Base-by-base conservation (phyloP, 1,284 basidiomycete species). In the Cutaneotrichosporon spelunceum region DNA sequence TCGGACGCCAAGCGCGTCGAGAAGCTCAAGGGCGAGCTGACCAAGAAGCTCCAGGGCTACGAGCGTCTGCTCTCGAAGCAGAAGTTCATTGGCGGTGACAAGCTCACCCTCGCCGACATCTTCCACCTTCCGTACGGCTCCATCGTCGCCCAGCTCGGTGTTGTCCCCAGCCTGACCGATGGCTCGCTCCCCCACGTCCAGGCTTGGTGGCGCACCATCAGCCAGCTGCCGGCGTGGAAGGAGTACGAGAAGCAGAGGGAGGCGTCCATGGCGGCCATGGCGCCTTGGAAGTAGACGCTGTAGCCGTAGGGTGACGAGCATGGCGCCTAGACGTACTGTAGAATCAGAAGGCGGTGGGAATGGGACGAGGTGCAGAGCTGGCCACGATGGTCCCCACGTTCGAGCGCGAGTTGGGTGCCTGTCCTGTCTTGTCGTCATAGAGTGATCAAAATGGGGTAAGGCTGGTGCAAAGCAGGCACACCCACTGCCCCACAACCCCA, bases 71-170 rank as follows among this genome's bases (percentile, higher is more conserved):
- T 86, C 26, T 69, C 76, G 54, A 85, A 83, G 72, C 80, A 83
- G 58, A 82, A 80, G 64, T 85, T 82, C 66, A 65, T 85, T n/a
- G 83, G 80, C 29, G 84, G 84, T 3, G 72, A 85, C 62, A 81
- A 77, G 49, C 33, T 84, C 16, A 83, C 83, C 6, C 74, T 86
- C n/a, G 84, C 81, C 0, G 85, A 87, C 67, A 70, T 87, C 9
- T 85, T 81, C 75, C 84, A 86, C 65, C 73, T 86, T 3, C 83
- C 85, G 0, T 82, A 81, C 59, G 58, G 62, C 44, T n/a, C 34
- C 14, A 39, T 63, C 23, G 56, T 49, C 7, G 65, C 47, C n/a
- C 39, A 64, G 54, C 61, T 62, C 53, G 56, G 49, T 26, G 60
- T 60, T 21, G 66, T 60, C 9, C 66, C 64, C n/a, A 50, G n/a